Base-by-base conservation (phyloP, 1,139 yeast species). In the Debaryomycetaceae sp. region DNA sequence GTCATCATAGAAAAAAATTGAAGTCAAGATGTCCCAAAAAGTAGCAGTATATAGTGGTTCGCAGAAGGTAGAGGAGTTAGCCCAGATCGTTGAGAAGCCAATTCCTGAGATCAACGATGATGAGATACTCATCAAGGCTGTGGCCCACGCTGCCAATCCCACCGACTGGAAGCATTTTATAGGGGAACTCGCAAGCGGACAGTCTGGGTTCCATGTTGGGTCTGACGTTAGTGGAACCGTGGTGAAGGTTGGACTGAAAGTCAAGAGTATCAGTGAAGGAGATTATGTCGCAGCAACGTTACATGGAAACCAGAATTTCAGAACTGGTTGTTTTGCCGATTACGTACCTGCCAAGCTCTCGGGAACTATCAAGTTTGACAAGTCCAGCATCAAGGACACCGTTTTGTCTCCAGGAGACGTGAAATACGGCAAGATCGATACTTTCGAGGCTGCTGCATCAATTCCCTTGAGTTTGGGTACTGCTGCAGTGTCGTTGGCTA, bases 131-230 rank as follows among this genome's bases (percentile, higher is more conserved):
- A 60, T 87, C 49, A 78, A 80, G 59, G 70, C 82, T 6, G 65
- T 66, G 37, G 85, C 91, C 2, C 75, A 63, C 43, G 90, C 89
- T 5, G 72, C 77, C 37, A 87, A 87, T 58, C 95, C 95, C 39
- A 80, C 87, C 11, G 95, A 87, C 59, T 85, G 86, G 85, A 84
- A 83, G 55, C 87, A 83, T 52, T 33, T 39, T 3, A 33, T 37
- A 4, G 45, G 42, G 13, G 20, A 17, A 2, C 20, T 17, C 20
- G 20, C 20, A 17, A 14, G 41, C 24, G 41, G 40, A 27, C 41
- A 43, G 34, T 77, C 71, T 37, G 87, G 83, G 23, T 59, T 72
- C 34, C 71, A 78, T 42, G 57, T 68, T 17, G 88, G 88, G 13
- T 69, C 81, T 41, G 88, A 83, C 54, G 76, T 73, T 33, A 65